Conservation (phyloP, 2,329 filamentous ascomycete species). For the Colletotrichum sp. region DNA sequence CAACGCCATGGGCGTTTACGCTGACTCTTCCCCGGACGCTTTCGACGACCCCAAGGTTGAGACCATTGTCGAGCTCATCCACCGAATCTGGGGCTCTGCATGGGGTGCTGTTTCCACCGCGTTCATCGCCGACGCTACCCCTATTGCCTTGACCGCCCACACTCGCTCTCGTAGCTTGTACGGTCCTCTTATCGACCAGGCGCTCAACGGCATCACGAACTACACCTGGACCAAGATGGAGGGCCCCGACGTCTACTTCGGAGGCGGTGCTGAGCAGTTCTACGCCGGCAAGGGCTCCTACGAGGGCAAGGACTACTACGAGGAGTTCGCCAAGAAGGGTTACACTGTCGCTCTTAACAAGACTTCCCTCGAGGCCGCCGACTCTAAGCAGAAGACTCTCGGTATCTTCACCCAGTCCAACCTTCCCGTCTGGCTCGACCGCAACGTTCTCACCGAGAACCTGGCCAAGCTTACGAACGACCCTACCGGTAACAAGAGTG, state of each 20-base stretch:
- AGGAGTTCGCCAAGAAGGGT: slow-evolving; percentile 72
- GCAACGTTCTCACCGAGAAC: slow-evolving; percentile 79
- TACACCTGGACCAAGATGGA: slow-evolving; percentile 80
- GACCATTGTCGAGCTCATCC: slow-evolving; percentile 80
- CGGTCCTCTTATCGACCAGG: slow-evolving; percentile 76
- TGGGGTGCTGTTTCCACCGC: slow-evolving; percentile 80
- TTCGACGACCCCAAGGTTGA: slow-evolving; percentile 90
- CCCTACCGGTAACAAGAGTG: slow-evolving; percentile 66
- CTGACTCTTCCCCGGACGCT: slow-evolving; percentile 72
- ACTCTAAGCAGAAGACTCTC: slow-evolving; percentile 67
- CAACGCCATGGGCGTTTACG: slow-evolving; percentile 81
- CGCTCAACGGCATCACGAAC: slow-evolving; percentile 77
- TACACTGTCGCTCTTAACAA: slow-evolving; percentile 79
- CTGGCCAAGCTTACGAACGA: slow-evolving; percentile 69
- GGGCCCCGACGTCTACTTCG: slow-evolving; percentile 83
- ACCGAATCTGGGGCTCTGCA: slow-evolving; percentile 66
- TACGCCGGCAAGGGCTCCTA: slow-evolving; percentile 68
- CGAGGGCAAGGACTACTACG: slow-evolving; percentile 79
- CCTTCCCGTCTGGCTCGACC: slow-evolving; percentile 85
- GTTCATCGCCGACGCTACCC: slow-evolving; percentile 81
- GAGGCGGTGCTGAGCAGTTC: slow-evolving; percentile 84
- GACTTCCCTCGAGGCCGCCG: slow-evolving; percentile 66
- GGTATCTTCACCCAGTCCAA: slow-evolving; percentile 79
- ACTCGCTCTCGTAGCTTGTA: slow-evolving; percentile 73
- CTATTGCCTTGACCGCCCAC: slow-evolving; percentile 76